Base-by-base conservation (phyloP, 345 rosid species). In the Sonneratia alba region DNA sequence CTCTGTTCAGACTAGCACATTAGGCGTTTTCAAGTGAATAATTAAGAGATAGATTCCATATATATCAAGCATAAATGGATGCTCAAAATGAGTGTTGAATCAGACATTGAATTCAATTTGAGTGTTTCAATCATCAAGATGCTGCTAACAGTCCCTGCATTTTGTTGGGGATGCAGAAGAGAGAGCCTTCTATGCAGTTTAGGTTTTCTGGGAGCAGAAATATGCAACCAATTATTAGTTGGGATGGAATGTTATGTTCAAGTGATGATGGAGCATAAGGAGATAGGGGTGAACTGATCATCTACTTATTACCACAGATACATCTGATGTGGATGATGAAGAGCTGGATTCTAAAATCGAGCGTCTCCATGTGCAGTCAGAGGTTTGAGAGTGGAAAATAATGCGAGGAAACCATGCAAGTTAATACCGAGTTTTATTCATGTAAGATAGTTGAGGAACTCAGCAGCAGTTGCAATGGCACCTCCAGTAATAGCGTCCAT, bases 401-500 rank as follows among this genome's bases (percentile, higher is more conserved):
- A 48, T 48, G 53, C 18, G 18, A 48, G 18, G 53, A 14, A 14
- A 16, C 53, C 53, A 15, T 45, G 4, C 14, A 15, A 18, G 59
- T 22, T 53, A 53, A 53, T 53, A 27, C 1, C 1, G 32, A 27
- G 32, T 27, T 27, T 27, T 27, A 9, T 57, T 81, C 69, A 86
- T 38, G 75, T 53, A 65, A 87, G 86, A 72, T 82, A 65, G 70
- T 85, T 85, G 65, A 93, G 73, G 87, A 93, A 86, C 75, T 83
- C 77, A 36, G 92, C 87, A 45, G 97, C 97, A n/a, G 94, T 85
- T 27, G 97, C 98, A 68, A 89, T 77, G 27, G 94, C 97, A 3
- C 90, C 91, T 73, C 93, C 96, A 3, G 88, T 81, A 49, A 93
- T 84, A 74, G 96, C 91, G 82, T 84, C 85, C 0, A 85, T 53